Conservation (phyloP, 176 grass and related monocot species). For the Raddia guianensis region DNA sequence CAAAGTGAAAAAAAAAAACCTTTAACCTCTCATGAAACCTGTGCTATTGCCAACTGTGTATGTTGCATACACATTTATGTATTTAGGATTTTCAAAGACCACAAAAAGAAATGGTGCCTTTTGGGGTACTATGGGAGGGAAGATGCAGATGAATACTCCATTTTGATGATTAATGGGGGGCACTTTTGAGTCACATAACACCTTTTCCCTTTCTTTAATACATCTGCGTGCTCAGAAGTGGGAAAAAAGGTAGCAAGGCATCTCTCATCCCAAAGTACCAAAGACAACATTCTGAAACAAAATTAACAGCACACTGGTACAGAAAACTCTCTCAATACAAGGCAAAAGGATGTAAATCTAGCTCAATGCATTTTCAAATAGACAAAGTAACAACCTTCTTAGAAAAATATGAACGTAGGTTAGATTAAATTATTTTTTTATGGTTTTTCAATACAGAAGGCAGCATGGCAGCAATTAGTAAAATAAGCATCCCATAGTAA, state of each 20-base stretch:
- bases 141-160: conserved; percentile 1
- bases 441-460: no score
- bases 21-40: neutral
- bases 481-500: no score
- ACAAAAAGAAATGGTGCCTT: neutral
- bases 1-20: neutral
- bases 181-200: conserved; percentile 13
- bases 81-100: neutral
- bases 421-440: no score
- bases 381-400: no score
- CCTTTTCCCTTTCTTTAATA: neutral
- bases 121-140: neutral
- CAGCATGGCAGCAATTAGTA: no score
- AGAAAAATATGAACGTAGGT: no score
- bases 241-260: neutral
- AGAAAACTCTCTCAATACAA: no score
- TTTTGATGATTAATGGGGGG: neutral
- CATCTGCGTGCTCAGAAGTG: conserved; percentile 3
- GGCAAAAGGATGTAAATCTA: no score
- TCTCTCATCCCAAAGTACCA: neutral
- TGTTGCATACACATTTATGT: no score
- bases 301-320: no score
- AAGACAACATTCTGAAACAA: no score
- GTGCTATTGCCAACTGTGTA: neutral
- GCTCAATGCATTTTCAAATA: no score